phyloP scores from a whole-genome alignment of 2,329 filamentous ascomycete species.

The Curvularia sp. region DNA sequence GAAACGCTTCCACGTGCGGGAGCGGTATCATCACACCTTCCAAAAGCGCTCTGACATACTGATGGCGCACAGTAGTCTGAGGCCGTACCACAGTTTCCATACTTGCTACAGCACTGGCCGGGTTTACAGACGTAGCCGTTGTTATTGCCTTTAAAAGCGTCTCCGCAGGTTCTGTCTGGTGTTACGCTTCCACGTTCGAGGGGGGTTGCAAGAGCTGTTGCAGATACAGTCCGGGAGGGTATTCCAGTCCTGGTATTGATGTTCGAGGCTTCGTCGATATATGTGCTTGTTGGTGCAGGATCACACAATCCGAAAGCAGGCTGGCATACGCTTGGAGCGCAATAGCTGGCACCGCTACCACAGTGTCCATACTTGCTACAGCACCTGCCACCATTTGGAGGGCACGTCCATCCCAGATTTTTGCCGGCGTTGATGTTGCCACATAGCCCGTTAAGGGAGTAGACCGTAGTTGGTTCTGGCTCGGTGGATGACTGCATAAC shows the following conservation, averaged over 20 bases:
- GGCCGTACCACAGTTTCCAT: constrained; percentile 4
- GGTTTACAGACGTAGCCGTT: background rate
- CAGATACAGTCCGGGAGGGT: background rate
- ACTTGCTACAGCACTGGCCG: constrained; percentile 2
- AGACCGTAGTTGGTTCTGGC: constrained; percentile 5
- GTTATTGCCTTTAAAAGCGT: background rate
- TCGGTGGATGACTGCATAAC: constrained; percentile 4
- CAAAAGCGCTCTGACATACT: constrained; percentile 8
- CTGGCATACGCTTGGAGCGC: constrained; percentile 12
- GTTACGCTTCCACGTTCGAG: constrained; percentile 1
- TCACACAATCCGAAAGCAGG: constrained; percentile 7
- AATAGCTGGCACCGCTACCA: constrained; percentile 10
- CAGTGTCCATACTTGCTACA: constrained; percentile 19
- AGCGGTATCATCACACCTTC: constrained; percentile 3
- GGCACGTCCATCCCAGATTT: constrained; percentile 18
- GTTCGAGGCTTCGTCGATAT: constrained; percentile 1
- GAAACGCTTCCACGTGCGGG: constrained; percentile 5
- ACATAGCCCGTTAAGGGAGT: constrained; percentile 19
- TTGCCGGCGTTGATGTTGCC: constrained; percentile 18
- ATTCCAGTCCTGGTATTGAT: background rate
- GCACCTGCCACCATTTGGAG: constrained; percentile 15
- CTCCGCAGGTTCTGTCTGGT: constrained; percentile 1
- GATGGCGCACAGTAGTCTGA: background rate
- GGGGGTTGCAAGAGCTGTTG: background rate
- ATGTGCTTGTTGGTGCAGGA: constrained; percentile 5